These are phyloP conservation scores for Didymella segeticola DNA, from an alignment of 2,329 filamentous ascomycete species.

Conservation along the genomic window DNA sequence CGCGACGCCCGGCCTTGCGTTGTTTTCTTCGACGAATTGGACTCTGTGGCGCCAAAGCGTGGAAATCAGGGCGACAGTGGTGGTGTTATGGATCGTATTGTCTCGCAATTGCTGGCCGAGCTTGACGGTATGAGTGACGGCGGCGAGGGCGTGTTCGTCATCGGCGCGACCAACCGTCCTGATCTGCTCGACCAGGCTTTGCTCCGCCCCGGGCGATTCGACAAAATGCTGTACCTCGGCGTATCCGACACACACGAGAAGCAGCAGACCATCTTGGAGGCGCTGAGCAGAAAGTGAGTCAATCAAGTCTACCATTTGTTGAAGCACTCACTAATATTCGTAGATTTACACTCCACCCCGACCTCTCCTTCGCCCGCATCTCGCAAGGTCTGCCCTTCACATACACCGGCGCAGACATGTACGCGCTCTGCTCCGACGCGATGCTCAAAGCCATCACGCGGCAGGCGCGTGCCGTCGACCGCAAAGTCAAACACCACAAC, in stretches of 20 bases:
- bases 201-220: constrained; percentile 87
- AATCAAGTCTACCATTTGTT: background rate
- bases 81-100: constrained; percentile 97
- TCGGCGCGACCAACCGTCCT: constrained; percentile 93
- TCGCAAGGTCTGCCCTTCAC: constrained; percentile 86
- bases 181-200: constrained; percentile 91
- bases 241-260: constrained; percentile 97
- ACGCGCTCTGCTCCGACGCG: constrained; percentile 94
- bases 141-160: constrained; percentile 87
- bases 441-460: constrained; percentile 99
- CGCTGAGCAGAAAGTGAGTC: constrained; percentile 87
- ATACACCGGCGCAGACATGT: constrained; percentile 96
- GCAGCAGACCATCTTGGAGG: constrained; percentile 92
- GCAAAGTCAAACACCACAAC: constrained; percentile 77
- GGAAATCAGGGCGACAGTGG: constrained; percentile 97
- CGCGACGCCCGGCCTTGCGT: constrained; percentile 86
- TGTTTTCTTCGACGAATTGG: constrained; percentile 92
- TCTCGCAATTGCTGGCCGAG: constrained; percentile 92
- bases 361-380: constrained; percentile 76
- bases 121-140: constrained; percentile 97
- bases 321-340: constrained; percentile 1
- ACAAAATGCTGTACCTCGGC: constrained; percentile 97
- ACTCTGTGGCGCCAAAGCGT: constrained; percentile 93
- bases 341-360: constrained; percentile 84
- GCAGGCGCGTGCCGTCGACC: constrained; percentile 82